Conservation (phyloP, 1,284 basidiomycete species). For the Papiliotrema fonsecae region DNA sequence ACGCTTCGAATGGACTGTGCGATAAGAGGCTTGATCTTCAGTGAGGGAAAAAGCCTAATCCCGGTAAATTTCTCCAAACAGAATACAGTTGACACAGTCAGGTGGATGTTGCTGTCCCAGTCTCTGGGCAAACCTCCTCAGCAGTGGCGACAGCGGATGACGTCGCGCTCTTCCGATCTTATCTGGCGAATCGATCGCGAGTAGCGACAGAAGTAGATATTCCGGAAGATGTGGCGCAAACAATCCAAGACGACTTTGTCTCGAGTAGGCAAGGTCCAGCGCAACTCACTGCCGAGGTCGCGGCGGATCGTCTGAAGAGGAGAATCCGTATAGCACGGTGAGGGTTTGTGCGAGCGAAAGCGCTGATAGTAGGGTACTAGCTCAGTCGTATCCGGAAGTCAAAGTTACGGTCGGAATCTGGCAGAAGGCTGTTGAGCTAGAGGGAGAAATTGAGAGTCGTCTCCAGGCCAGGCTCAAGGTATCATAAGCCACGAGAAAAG, state of each 20-base stretch:
- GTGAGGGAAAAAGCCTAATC: slow-evolving; percentile 42
- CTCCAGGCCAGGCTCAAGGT: too few relatives aligned
- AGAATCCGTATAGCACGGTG: slow-evolving; percentile 43
- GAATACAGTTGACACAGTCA: slow-evolving; percentile 8
- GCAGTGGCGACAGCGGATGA: slow-evolving; percentile 2
- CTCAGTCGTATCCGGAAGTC: slow-evolving; percentile 28
- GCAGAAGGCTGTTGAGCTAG: slow-evolving; percentile 27
- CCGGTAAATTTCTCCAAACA: slow-evolving; percentile 25
- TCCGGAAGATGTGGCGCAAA: slow-evolving; percentile 31
- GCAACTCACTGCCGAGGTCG: slow-evolving; percentile 18
- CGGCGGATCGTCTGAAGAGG: slow-evolving; percentile 34
- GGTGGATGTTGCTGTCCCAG: slow-evolving; percentile 32
- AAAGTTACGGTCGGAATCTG: slow-evolving; percentile 29
- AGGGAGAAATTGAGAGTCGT: too few relatives aligned
- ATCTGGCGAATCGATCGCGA: slow-evolving; percentile 14
- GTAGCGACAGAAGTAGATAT: slow-evolving; percentile 28
- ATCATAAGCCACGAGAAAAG: too few relatives aligned
- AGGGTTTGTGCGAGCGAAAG: slow-evolving; percentile 2
- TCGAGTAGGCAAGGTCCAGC: slow-evolving; percentile 18
- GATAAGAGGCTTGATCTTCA: slow-evolving; percentile 30
- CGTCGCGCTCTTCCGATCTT: slow-evolving; percentile 23
- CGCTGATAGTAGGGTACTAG: slow-evolving; percentile 25
- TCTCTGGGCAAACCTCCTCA: slow-evolving; percentile 4
- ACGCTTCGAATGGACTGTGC: slow-evolving; percentile 43
- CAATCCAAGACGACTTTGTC: slow-evolving; percentile 43